Base-by-base conservation (phyloP, 768 basidiomycete species). In the Russula abietina region DNA sequence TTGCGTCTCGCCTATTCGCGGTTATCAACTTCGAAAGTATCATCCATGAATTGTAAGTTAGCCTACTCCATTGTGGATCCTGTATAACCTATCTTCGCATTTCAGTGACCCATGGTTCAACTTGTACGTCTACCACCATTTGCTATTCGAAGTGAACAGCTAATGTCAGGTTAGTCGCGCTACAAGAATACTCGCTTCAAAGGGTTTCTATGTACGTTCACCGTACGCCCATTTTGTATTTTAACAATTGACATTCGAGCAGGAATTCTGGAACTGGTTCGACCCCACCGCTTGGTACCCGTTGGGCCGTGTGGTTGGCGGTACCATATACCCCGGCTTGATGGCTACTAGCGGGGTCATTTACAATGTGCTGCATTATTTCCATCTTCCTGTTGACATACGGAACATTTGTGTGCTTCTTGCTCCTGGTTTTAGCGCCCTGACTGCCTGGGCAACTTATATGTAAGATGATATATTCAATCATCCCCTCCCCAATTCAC, bases 191-290 rank as follows among this genome's bases (percentile, higher is more conserved):
- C 79, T 99, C 50, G 91, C 94, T 30, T 83, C 90, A 12, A 81
- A 98, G 69, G 97, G 97, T 19, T 98, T 99, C 78, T 95, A 98
- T 79, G 95, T 96, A 67, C 61, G 91, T 77, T 19, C 12, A 19
- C 16, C n/a, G 54, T 11, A 38, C 6, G 36, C 36, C 24, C 10
- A 39, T 53, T 22, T 6, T n/a, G 4, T 19, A 5, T 58, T 24
- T 38, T 32, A 12, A 55, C 51, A 58, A 24, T 38, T 65, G 52
- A 30, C 58, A 69, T 48, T 68, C 49, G 57, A 38, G 43, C n/a
- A 63, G 93, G 96, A 91, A 86, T 98, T 99, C 77, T 99, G 97
- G 97, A 99, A 99, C 72, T 99, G 97, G 97, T 99, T 99, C 73
- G 97, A 99, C 75, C 95, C 95, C 24, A 97, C 96, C 4, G 96